Evolutionary conservation across 768 basidiomycete species (phyloP), one percentile per base, ranked within the genome.

Genomic region (Mycena alexandri): DNA sequence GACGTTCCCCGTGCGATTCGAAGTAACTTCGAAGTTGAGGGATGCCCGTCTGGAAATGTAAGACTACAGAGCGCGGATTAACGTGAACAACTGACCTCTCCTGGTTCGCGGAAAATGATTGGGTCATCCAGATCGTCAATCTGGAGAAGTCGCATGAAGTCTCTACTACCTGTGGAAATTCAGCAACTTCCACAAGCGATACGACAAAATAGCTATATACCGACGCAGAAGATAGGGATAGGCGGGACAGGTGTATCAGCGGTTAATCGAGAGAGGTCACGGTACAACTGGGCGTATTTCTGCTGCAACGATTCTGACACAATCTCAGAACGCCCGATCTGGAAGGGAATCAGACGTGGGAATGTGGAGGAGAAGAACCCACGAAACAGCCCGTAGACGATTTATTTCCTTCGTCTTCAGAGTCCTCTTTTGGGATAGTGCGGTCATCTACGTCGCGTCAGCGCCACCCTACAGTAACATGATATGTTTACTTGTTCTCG

Each of bases 161-260:
- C 70, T n/a, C 70, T 54, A 46, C 63, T 67, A 11, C 69, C 69
- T 67, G 46, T 8, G 21, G 38, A 47, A 16, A 5, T 22, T 38
- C 12, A 58, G 21, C 5, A 22, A 21, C 13, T 24, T 46, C 16
- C n/a, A 47, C 24, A 6, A 29, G 7, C 17, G 19, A 22, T 29
- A 21, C 24, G 17, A 47, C 19, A 14, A 56, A 19, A 55, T 29
- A 50, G 16, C 4, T 38, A 38, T 38, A 2, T 25, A 64, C 69
- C 69, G 13, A 70, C 24, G 44, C 61, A 66, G 33, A 70, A 70
- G 12, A 70, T 54, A 1, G 70, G 66, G 9, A 71, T 53, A 19
- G 56, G 29, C 10, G 66, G 63, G 19, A 64, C 57, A 2, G 41
- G 16, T 12, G 58, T 19, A 8, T 47, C 59, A 10, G 10, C 33